Percentiles rank a stretch among this genome's conserved stretches.
These are phyloP conservation scores for Reutealis trisperma DNA, from an alignment of 345 rosid genomes.

Conservation along the genomic window DNA sequence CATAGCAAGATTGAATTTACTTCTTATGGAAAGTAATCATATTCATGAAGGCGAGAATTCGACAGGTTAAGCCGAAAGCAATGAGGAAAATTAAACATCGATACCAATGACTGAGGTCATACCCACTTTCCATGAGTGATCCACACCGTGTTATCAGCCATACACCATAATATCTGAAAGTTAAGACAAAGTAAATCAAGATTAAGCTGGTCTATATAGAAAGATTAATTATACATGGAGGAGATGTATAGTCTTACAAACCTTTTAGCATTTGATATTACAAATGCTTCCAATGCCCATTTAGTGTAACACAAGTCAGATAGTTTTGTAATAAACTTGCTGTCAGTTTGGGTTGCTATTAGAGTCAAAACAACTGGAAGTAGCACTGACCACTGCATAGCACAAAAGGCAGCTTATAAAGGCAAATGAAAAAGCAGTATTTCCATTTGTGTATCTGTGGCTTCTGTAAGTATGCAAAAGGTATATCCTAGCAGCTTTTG, in stretches of 20 bases:
- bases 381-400: conserved; percentile 89
- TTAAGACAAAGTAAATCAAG: neutral
- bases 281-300: conserved; percentile 98
- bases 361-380: conserved; percentile 96
- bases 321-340: conserved; percentile 35
- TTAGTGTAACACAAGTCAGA: conserved; percentile 72
- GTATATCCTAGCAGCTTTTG: no score
- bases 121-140: conserved; percentile 61
- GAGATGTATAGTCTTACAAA: conserved; percentile 13
- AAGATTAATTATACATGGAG: neutral
- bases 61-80: conserved; percentile 58
- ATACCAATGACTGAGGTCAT: conserved; percentile 64
- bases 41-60: conserved; percentile 57
- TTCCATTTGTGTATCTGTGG: neutral
- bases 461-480: neutral
- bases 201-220: neutral
- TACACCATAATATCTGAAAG: conserved; percentile 79
- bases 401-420: neutral
- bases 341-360: conserved; percentile 57
- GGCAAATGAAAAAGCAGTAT: neutral
- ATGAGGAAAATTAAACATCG: conserved; percentile 58
- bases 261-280: conserved; percentile 94
- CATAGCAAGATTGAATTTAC: conserved; percentile 20
- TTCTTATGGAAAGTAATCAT: conserved; percentile 70
- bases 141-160: conserved; percentile 97